Percentiles rank a stretch among this genome's conserved stretches.
These are phyloP conservation scores for Cardamine resedifolia DNA, from an alignment of 345 rosid species.

Conservation along the genomic window DNA sequence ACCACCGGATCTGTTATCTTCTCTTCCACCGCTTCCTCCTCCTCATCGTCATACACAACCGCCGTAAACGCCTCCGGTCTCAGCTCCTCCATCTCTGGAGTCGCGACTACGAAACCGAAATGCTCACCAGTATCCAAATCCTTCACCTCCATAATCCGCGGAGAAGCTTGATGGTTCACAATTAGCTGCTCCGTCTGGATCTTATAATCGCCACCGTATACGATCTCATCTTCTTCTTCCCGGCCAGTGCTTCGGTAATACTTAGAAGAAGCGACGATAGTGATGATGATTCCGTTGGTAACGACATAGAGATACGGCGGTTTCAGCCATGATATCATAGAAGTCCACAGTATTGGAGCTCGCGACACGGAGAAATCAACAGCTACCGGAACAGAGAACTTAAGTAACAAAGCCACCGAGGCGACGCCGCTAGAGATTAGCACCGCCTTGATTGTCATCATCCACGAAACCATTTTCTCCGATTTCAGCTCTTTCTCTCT, in stretches of 20 bases:
- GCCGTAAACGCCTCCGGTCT: conserved; percentile 3
- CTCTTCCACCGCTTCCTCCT: conserved; percentile 6
- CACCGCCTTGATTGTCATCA: conserved; percentile 34
- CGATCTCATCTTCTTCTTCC: conserved; percentile 22
- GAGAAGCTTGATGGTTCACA: conserved; percentile 6
- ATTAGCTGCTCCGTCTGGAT: conserved; percentile 28
- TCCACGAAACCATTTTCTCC: conserved; percentile 36
- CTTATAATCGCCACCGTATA: conserved; percentile 32
- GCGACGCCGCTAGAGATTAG: conserved; percentile 33
- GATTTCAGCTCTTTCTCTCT: neutral
- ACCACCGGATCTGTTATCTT: neutral
- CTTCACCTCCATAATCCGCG: conserved; percentile 22
- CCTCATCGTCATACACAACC: conserved; percentile 4
- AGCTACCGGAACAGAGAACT: conserved; percentile 28
- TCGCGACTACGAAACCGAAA: neutral
- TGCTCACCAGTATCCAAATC: conserved; percentile 18
- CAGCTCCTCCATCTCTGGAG: neutral
- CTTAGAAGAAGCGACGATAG: conserved; percentile 35
- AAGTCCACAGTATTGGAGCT: conserved; percentile 37
- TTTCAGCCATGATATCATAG: conserved; percentile 28
- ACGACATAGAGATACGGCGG: conserved; percentile 34
- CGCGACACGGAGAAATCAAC: conserved; percentile 28
- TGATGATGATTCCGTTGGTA: conserved; percentile 39
- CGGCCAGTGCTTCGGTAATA: conserved; percentile 4
- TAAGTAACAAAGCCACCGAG: conserved; percentile 23